phyloP scores from a whole-genome alignment of 805 yeast genomes.

The Ascoidea rubescens region DNA sequence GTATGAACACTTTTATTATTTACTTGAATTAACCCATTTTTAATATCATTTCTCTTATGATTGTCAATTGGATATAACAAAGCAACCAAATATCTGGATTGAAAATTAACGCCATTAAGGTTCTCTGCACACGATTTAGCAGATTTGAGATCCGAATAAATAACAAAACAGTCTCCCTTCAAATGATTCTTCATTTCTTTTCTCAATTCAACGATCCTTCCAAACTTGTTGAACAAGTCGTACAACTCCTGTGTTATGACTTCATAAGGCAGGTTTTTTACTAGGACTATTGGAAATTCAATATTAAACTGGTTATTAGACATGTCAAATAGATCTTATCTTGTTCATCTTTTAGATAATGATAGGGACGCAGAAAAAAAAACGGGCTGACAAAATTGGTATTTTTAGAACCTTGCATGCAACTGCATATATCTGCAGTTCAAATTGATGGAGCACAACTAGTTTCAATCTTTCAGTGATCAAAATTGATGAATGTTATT shows the following conservation, averaged over 20 bases:
- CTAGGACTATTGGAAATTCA: constrained; percentile 16
- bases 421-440: too few species aligned
- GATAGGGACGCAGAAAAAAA: too few species aligned
- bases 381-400: too few species aligned
- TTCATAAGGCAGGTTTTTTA: constrained; percentile 27
- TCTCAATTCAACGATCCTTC: constrained; percentile 24
- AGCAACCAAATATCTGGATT: constrained; percentile 27
- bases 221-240: constrained; percentile 21
- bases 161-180: constrained; percentile 23
- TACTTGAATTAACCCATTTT: background rate
- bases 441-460: too few species aligned
- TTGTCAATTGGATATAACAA: constrained; percentile 19
- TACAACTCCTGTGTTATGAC: constrained; percentile 19
- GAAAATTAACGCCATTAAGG: constrained; percentile 27
- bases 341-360: too few species aligned
- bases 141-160: constrained; percentile 18
- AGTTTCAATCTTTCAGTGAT: too few species aligned
- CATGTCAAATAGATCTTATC: too few species aligned
- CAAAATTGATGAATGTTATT: too few species aligned
- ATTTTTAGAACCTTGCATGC: too few species aligned
- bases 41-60: constrained; percentile 13
- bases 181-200: constrained; percentile 8
- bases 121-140: constrained; percentile 22
- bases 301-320: too few species aligned
- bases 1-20: too few species aligned